Base-by-base conservation (phyloP, 2,329 filamentous ascomycete genomes). In the Apiospora hydei region DNA sequence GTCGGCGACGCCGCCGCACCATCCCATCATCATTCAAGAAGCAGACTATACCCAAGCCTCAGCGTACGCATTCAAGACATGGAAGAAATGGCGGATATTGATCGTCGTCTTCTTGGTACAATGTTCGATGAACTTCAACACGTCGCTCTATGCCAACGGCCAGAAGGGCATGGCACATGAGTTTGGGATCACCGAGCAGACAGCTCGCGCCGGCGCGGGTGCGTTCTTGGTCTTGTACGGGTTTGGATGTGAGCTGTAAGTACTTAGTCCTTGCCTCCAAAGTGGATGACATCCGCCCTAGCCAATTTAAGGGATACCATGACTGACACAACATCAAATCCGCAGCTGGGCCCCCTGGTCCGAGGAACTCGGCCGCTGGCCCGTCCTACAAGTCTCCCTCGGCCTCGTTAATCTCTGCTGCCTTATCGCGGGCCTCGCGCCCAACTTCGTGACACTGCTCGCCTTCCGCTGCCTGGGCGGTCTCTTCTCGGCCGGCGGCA, bases 401-500 rank as follows among this genome's bases (percentile, higher is more conserved):
- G 82, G 85, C 71, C 78, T 89, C 7, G 86, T 89, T 76, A 89
- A 89, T 73, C 79, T 88, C n/a, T 88, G 85, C 83, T 86, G 87
- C 73, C 76, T 89, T 0, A 84, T 85, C 0, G 81, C 81, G 13
- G 86, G 81, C 0, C 73, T 87, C 13, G 82, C 84, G 0, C 80
- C 76, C 71, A 84, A 81, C 75, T 85, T 79, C 75, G 83, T 78
- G 3, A 82, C 80, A 0, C 81, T 87, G 26, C 74, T 88, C 2
- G 78, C 84, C 7, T 83, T 81, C 70, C 82, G 87, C 73, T 82
- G 82, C 0, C 75, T 80, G 26, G 79, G 89, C 61, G 90, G 90
- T 72, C 81, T 92, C 2, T 91, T 88, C 6, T 90, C 89, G 2
- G 90, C 89, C 6, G 90, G 90, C 70, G 90, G 90, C 5, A 89